Conservation (phyloP, 2,329 filamentous ascomycete species). For the Aspergillus ochraceoroseus region DNA sequence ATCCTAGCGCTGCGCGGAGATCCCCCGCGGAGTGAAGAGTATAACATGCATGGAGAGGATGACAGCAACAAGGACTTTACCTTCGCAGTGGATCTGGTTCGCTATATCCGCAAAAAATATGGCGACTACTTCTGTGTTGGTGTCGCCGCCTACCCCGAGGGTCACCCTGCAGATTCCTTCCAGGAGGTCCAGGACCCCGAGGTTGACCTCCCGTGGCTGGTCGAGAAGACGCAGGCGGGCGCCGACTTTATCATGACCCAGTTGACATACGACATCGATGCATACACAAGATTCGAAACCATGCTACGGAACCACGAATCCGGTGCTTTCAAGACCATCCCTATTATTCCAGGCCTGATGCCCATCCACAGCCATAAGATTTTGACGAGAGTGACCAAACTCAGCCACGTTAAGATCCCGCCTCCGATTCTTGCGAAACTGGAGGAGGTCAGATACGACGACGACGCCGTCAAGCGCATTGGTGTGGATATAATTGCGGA, state of each 20-base stretch:
- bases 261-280: slow-evolving; percentile 84
- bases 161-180: slow-evolving; percentile 85
- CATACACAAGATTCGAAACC: slow-evolving; percentile 75
- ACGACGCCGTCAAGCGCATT: slow-evolving; percentile 46
- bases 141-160: slow-evolving; percentile 91
- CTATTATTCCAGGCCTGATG: slow-evolving; percentile 93
- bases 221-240: slow-evolving; percentile 85
- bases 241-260: slow-evolving; percentile 99
- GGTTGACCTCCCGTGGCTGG: slow-evolving; percentile 74
- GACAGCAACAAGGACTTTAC: slow-evolving; percentile 73
- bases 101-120: slow-evolving; percentile 77
- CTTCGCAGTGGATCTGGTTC: slow-evolving; percentile 83
- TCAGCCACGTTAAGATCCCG: slow-evolving; percentile 84
- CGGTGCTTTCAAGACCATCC: slow-evolving; percentile 76
- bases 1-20: slow-evolving; percentile 90
- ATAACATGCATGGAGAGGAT: slow-evolving; percentile 59
- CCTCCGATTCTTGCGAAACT: slow-evolving; percentile 61
- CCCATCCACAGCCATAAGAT: slow-evolving; percentile 97
- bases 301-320: slow-evolving; percentile 73
- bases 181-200: slow-evolving; percentile 66
- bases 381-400: slow-evolving; percentile 85
- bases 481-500: slow-evolving; percentile 67
- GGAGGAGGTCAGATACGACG: slow-evolving; percentile 45
- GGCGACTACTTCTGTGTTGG: slow-evolving; percentile 96
- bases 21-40: slow-evolving; percentile 83